A percentile compares a stretch with the other conserved stretches of the same genome.
phyloP scores from a whole-genome alignment of 805 yeast genomes.

The Yamadazyma sp. region DNA sequence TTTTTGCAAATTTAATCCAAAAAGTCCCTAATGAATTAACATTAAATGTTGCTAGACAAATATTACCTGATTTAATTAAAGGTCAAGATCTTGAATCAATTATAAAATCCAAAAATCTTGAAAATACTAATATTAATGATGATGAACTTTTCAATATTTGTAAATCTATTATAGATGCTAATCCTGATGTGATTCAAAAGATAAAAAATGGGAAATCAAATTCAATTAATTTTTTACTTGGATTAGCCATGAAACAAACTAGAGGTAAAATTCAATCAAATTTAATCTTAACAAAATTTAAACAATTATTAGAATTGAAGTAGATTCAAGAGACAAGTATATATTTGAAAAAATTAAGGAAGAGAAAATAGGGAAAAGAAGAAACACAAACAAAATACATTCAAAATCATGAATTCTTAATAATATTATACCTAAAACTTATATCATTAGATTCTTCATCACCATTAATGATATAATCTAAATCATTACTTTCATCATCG shows the following conservation, averaged over 20 bases:
- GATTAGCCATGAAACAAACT: conserved; percentile 77
- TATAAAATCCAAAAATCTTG: conserved; percentile 53
- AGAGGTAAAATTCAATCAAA: conserved; percentile 57
- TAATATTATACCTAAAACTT: conserved; percentile 4
- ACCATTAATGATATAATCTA: conserved; percentile 9
- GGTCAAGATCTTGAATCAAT: conserved; percentile 39
- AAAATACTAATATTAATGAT: conserved; percentile 25
- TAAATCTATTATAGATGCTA: conserved; percentile 36
- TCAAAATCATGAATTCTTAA: conserved; percentile 1
- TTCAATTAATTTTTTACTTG: conserved; percentile 75
- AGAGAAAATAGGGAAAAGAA: not conserved
- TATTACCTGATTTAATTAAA: conserved; percentile 60
- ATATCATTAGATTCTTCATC: conserved; percentile 6
- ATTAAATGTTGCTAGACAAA: conserved; percentile 60
- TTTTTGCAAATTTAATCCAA: conserved; percentile 53
- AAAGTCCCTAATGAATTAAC: conserved; percentile 53
- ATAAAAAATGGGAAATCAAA: conserved; percentile 52
- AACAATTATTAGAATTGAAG: conserved; percentile 11
- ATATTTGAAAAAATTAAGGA: no score
- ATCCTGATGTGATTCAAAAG: conserved; percentile 55
- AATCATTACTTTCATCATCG: conserved; percentile 7
- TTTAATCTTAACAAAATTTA: conserved; percentile 24
- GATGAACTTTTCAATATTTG: conserved; percentile 42
- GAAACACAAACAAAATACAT: conserved; percentile 6
- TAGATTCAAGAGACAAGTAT: not conserved